Base-by-base conservation (phyloP, 1,284 basidiomycete genomes). In the Apiotrichum siamense region DNA sequence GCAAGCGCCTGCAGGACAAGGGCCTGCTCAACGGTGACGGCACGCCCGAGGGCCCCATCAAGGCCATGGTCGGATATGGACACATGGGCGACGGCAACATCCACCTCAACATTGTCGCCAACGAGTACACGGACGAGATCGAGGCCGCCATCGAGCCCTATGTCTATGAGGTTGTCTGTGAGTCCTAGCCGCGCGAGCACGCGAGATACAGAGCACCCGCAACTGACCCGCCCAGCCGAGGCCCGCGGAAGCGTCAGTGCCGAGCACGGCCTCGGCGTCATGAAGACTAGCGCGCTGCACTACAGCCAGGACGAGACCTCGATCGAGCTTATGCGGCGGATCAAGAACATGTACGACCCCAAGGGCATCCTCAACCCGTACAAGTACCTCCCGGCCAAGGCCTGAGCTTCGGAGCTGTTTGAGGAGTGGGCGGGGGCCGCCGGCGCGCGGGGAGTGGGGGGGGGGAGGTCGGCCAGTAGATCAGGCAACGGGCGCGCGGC, bases 61-160 rank as follows among this genome's bases (percentile, higher is more conserved):
- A 84, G 66, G 82, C 84, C 64, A 87, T 94, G 6, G 78, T 93
- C 52, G 94, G 94, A 2, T 97, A 92, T 65, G 94, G 96, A 3
- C 96, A 99, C 70, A 85, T 97, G 54, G 94, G 96, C 23, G 94
- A 98, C 74, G 91, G 90, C 13, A 98, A 98, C 66, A 74, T 98
- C 45, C 94, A 99, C 69, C 76, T 99, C 69, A 99, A 99, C 72
- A 81, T 94, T 44, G 82, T 93, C n/a, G 92, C 93, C 0, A 76
- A 85, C 48, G 77, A 81, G 32, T 99, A 93, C 72, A 82, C 85
- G 3, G 79, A 82, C 3, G 88, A 92, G 70, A 83, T 97, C 42
- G 85, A 93, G 69, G 80, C 80, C 42, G 86, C 88, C 12, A 80
- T 98, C 23, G 96, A 98, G 69, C 94, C 94, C 7, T 97, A 89